Evolutionary conservation across 1,284 basidiomycete genomes (phyloP).

Genomic region (Porodaedalea pini): DNA sequence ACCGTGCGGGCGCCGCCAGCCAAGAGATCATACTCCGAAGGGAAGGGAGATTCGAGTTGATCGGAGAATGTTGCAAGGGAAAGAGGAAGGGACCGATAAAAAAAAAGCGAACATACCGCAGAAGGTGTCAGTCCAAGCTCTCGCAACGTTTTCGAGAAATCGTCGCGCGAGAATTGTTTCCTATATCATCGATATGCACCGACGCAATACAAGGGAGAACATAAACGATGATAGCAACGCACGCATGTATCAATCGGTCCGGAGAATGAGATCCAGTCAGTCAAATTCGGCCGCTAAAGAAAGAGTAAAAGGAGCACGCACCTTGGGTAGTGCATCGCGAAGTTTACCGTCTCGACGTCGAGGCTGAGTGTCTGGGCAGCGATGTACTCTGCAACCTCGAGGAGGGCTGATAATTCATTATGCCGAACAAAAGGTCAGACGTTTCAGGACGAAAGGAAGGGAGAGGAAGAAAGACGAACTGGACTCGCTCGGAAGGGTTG

Average conservation of each 20-base stretch:
- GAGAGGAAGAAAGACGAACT: conserved; percentile 46
- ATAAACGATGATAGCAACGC: neutral
- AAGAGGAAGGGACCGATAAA: neutral
- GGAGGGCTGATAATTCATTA: conserved; percentile 53
- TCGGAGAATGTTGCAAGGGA: neutral
- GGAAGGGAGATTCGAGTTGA: neutral
- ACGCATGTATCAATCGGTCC: neutral
- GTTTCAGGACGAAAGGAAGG: neutral
- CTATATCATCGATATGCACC: conserved; percentile 34
- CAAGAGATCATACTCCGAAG: neutral
- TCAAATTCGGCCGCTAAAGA: neutral
- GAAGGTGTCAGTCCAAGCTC: conserved; percentile 78
- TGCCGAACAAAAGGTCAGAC: conserved; percentile 7
- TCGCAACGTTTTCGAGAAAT: conserved; percentile 65
- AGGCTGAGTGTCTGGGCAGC: conserved; percentile 68
- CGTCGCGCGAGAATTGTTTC: conserved; percentile 61
- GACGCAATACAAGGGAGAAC: neutral
- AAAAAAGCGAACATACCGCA: conserved; percentile 48
- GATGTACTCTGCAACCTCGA: conserved; percentile 83
- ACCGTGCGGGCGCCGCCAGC: neutral
- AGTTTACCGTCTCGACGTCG: conserved; percentile 70
- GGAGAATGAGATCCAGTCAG: neutral
- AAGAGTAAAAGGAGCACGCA: conserved; percentile 31
- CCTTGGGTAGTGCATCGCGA: conserved; percentile 84
- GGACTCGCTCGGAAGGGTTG: conserved; percentile 74